These are phyloP conservation scores for Colletotrichum theobromicola DNA, from an alignment of 2,329 filamentous ascomycete genomes.

Conservation along the genomic window DNA sequence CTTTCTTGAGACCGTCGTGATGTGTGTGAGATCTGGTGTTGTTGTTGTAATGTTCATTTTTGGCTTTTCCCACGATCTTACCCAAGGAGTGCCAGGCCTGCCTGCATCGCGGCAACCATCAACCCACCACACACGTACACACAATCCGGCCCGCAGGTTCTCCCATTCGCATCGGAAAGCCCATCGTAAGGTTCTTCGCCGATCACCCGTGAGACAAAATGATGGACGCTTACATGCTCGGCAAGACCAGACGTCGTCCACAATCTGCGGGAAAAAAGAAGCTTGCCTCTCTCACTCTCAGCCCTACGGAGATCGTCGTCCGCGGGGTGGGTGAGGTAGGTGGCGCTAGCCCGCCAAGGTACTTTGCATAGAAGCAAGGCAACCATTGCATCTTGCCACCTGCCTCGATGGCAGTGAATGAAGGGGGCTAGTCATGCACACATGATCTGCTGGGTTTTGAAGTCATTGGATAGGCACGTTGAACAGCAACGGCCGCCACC, in stretches of 20 bases:
- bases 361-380: background rate
- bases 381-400: background rate
- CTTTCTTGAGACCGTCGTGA: background rate
- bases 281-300: background rate
- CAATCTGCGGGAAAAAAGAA: no score
- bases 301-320: constrained; percentile 14
- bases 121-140: background rate
- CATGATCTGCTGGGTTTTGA: background rate
- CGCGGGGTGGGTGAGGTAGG: constrained; percentile 3
- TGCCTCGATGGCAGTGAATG: background rate
- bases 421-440: background rate
- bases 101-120: background rate
- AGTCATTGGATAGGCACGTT: background rate
- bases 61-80: background rate
- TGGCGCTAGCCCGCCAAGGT: constrained; percentile 5
- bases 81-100: background rate
- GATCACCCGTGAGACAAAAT: background rate
- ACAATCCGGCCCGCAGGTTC: background rate
- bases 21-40: background rate
- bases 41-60: background rate
- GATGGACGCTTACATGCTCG: background rate
- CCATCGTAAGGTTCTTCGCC: background rate
- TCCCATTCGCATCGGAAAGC: background rate
- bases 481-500: background rate
- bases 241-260: background rate